Evolutionary conservation across 2,329 filamentous ascomycete genomes (phyloP).

Genomic region (Diaporthe amygdali): DNA sequence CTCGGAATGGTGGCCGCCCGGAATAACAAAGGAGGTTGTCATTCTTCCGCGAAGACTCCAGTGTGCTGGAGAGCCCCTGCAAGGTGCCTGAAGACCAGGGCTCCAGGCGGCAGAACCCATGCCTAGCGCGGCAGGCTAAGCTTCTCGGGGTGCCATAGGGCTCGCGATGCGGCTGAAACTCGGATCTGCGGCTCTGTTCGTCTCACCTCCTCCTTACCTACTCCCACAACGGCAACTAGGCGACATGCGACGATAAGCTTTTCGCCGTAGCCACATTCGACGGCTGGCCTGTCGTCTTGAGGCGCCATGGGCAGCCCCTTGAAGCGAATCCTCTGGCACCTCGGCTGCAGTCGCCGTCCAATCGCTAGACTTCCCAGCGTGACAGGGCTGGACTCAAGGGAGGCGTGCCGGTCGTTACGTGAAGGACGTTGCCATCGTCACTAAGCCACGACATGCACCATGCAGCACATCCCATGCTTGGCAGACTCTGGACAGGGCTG

Average conservation of each 20-base stretch:
- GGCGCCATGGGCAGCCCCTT: neutral
- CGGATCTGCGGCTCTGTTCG: slow-evolving; percentile 25
- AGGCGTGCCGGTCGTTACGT: neutral
- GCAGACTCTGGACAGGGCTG: neutral
- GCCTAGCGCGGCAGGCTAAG: neutral
- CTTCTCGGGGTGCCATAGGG: neutral
- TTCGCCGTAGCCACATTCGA: neutral
- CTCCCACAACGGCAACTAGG: neutral
- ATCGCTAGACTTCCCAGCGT: neutral
- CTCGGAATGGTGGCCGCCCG: neutral
- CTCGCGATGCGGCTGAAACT: slow-evolving; percentile 22
- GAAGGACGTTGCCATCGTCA: neutral
- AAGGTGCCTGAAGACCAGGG: neutral
- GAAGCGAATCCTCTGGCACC: neutral
- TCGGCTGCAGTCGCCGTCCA: neutral
- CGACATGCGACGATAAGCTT: neutral
- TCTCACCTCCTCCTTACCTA: slow-evolving; percentile 18
- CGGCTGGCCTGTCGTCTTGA: neutral
- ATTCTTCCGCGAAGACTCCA: neutral
- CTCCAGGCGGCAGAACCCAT: neutral
- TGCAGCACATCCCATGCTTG: neutral
- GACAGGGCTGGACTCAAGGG: neutral
- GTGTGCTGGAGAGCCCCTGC: slow-evolving; percentile 7
- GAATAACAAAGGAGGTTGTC: neutral
- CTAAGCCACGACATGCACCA: neutral